Evolutionary conservation across 306 rosid species (phyloP), one percentile per base, ranked within the genome.

Genomic region (Betula pendula): DNA sequence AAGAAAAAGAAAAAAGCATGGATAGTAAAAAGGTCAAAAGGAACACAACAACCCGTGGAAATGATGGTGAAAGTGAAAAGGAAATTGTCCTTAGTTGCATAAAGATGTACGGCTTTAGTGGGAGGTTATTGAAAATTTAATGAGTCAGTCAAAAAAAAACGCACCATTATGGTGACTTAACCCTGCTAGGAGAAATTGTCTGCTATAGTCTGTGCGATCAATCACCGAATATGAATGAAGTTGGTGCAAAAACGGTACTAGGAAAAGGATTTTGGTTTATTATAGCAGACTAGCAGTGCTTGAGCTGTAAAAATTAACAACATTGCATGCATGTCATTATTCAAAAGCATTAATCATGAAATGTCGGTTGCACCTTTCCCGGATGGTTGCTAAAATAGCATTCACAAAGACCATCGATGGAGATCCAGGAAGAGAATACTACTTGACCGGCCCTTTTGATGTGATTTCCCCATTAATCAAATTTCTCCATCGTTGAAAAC

Each of bases 21-120:
- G 31, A 56, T 75, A 45, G 59, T 72, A 43, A 29, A 43, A 29
- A 65, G 71, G 84, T 85, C 79, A 85, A 89, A 79, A 79, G 80
- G 73, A 44, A 80, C 69, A 17, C 47, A 79, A 72, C 68, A 50
- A 42, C 51, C 63, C 69, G 68, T 58, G 55, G 77, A 78, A 68
- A 68, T 56, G 72, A 47, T 40, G 4, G 79, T 65, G 52, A 70
- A 60, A 82, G 76, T 80, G 47, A 49, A 58, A 20, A 49, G 44
- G 33, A 25, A 52, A 62, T 77, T 59, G 82, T 70, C 80, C 74
- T 73, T 49, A 29, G 29, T 77, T 17, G 50, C 67, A 50, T 16
- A 73, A 78, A 68, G 69, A 58, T 51, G 85, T 82, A 82, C 85
- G 82, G 77, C 71, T 60, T 48, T 9, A 31, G 69, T 60, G 77